These are phyloP conservation scores for Termitomyces sp. DNA, from an alignment of 768 basidiomycete genomes.

Conservation along the genomic window DNA sequence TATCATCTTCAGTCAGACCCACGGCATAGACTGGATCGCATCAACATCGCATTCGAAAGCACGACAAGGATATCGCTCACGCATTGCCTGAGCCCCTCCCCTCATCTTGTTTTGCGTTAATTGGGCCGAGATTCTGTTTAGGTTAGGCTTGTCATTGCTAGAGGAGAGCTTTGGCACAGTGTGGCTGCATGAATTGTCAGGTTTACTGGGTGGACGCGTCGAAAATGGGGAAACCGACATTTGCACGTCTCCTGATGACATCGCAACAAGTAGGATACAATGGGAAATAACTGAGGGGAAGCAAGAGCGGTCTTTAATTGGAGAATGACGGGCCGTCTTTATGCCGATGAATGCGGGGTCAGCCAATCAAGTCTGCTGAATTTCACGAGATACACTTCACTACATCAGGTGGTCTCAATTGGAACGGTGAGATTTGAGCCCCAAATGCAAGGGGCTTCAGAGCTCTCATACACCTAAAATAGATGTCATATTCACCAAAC, in stretches of 20 bases:
- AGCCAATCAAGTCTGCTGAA: constrained; percentile 20
- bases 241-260: constrained; percentile 48
- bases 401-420: background rate
- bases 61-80: constrained; percentile 37
- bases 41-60: background rate
- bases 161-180: constrained; percentile 31
- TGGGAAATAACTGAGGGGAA: background rate
- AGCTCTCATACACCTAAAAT: too few species aligned
- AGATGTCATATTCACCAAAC: too few species aligned
- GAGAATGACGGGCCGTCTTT: constrained; percentile 6
- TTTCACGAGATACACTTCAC: background rate
- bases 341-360: constrained; percentile 2
- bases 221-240: constrained; percentile 14
- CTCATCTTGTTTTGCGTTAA: constrained; percentile 74
- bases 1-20: constrained; percentile 74
- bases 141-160: constrained; percentile 29
- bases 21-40: constrained; percentile 64
- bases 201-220: background rate
- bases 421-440: too few species aligned
- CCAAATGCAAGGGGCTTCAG: too few species aligned
- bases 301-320: background rate
- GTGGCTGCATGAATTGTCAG: constrained; percentile 30
- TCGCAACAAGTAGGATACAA: constrained; percentile 18
- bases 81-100: constrained; percentile 85
- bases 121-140: constrained; percentile 74